Evolutionary conservation across 2,329 filamentous ascomycete species (phyloP), one percentile per base, ranked within the genome.

Genomic region (Trematosphaeria pertusa): DNA sequence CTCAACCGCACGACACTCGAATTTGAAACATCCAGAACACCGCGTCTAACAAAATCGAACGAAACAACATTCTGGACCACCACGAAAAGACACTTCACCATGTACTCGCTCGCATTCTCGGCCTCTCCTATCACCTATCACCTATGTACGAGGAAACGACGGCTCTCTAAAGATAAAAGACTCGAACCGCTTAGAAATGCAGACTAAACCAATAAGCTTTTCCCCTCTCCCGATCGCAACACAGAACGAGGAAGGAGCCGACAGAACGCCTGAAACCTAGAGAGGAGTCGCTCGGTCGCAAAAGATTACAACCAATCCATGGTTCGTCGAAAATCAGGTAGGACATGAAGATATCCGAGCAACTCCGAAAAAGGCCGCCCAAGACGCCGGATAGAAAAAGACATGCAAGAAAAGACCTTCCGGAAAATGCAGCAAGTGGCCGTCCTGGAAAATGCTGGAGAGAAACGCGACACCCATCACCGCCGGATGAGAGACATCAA

Each of bases 381-480:
- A 36, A 43, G 64, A 65, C 65, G 54, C 64, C 63, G 42, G 34
- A 50, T 52, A 52, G 28, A 37, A 58, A 65, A 61, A 52, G 49
- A 67, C 57, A 69, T 61, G 61, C 62, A 64, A 59, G 46, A 67
- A 60, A 47, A 43, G 44, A 55, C 51, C 55, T 48, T 58, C 58
- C 59, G 52, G 55, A 43, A 69, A 70, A 71, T 71, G 67, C 68
- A 62, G 60, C 50, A 62, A 61, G 35, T 28, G 57, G 54, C 63
- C 65, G 42, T 65, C 60, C 58, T 40, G 50, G 50, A 20, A 59
- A 43, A 63, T 65, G 63, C 64, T 60, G 61, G 47, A 58, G 47
- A 36, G 44, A 43, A 50, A 43, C 22, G 28, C 35, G 39, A 62
- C 50, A 51, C 42, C 35, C 41, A 40, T 45, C 47, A 35, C 43